A percentile compares a stretch with the other conserved stretches of the same genome.
Evolutionary conservation across 2,329 filamentous ascomycete species (phyloP).

Genomic region (Thelonectria blattea): DNA sequence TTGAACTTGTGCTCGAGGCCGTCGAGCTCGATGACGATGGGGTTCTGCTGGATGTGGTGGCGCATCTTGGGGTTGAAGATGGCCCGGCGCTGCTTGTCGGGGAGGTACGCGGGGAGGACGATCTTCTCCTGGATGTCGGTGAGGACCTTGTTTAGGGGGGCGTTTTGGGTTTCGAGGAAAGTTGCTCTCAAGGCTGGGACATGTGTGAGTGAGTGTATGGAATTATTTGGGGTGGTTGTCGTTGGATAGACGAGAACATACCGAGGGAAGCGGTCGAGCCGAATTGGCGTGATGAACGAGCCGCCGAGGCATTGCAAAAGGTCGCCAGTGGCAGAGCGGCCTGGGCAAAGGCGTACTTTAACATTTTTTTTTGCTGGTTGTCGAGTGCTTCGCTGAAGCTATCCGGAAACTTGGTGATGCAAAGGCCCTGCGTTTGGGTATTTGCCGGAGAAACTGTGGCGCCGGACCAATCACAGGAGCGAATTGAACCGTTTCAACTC

Average conservation of each 20-base stretch:
- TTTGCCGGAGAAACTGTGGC: constrained; percentile 39
- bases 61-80: constrained; percentile 56
- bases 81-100: constrained; percentile 57
- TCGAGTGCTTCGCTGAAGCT: constrained; percentile 16
- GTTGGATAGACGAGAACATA: constrained; percentile 25
- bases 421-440: constrained; percentile 3
- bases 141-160: constrained; percentile 61
- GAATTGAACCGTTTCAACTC: constrained; percentile 26
- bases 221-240: not conserved
- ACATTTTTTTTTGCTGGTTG: constrained; percentile 19
- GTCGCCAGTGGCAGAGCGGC: constrained; percentile 35
- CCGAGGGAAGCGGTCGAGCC: constrained; percentile 40
- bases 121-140: constrained; percentile 61
- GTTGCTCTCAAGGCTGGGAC: constrained; percentile 44
- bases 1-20: constrained; percentile 60
- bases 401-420: not conserved
- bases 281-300: constrained; percentile 34
- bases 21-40: constrained; percentile 64
- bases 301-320: constrained; percentile 22
- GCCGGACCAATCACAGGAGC: constrained; percentile 46
- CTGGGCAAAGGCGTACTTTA: constrained; percentile 34
- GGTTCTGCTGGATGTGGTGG: constrained; percentile 58
- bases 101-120: constrained; percentile 67
- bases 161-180: constrained; percentile 59
- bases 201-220: constrained; percentile 17